Base-by-base conservation (phyloP, 805 yeast genomes). In the Barnettozyma populi region DNA sequence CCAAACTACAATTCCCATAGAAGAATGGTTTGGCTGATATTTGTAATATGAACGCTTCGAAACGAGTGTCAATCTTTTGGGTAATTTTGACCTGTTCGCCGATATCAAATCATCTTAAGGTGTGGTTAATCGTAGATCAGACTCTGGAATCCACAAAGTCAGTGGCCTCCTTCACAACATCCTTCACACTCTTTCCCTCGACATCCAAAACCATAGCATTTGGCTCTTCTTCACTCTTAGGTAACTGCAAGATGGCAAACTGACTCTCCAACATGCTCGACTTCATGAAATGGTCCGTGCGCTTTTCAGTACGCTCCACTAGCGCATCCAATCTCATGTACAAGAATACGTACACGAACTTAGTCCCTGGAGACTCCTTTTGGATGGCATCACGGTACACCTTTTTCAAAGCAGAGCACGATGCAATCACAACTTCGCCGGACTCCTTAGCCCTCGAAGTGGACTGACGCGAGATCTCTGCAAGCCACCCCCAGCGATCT, bases 401-500 rank as follows among this genome's bases (percentile, higher is more conserved):
- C 55, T 73, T 73, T 67, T 90, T 92, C 62, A 94, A 72, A 62
- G 92, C 82, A 1, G 97, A 90, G 62, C 99, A 94, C 4, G 95
- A 78, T 2, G 85, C 85, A 6, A 94, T 76, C 2, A 65, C 52
- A 27, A 68, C 52, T 34, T 55, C 48, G 6, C 56, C 60, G 24
- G 60, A 59, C 24, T 61, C 61, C 13, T 56, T 43, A 4, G 82
- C 73, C n/a, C 64, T 57, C 0, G 55, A 52, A 2, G 78, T 67
- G 2, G 82, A 67, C 5, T 54, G 52, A 6, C 56, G 51, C 4
- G 82, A 68, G 11, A 94, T 66, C 35, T 63, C 62, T 35, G 70
- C 65, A 18, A 94, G 73, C 99, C 99, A 94, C 1, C 77, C 90
- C 90, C 92, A 86, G 50, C 99, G 70, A 65, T 94, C 99, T 2